Base-by-base conservation (phyloP, 176 grass and related monocot species). In the Raddia guianensis region DNA sequence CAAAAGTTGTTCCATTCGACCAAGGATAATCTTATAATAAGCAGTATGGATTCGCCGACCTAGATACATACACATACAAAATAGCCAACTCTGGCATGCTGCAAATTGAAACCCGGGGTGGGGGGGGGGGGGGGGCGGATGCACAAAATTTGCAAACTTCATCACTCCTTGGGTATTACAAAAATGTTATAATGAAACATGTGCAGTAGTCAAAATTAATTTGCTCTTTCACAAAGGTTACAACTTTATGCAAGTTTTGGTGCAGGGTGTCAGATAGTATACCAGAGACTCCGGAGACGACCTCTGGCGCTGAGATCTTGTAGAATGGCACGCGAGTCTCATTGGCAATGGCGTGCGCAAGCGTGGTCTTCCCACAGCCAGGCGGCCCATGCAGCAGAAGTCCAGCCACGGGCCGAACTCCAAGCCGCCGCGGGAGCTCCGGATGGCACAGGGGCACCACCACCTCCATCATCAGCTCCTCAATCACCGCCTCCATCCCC, bases 211-310 rank as follows among this genome's bases (percentile, higher is more conserved):
- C 14, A 46, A 46, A 46, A 70, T 2, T 37, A 12, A 11, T 52
- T 67, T 83, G 14, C 2, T 2, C 45, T 68, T 43, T 46, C 1
- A 12, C 32, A 45, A 33, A 9, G 18, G 0, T 43, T 72, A 12
- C 44, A 62, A 16, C 15, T 1, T 9, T 60, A 0, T 8, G 45
- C 5, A 52, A 53, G 46, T 21, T 32, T 33, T 47, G 13, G 51
- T 32, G 69, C 15, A 27, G 32, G 43, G 63, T 9, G n/a, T 49
- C 12, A 49, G 49, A 72, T 1, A 44, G 3, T 51, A 56, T 85
- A 98, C 92, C 96, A 33, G 96, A 95, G 8, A 95, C 96, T 1
- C 96, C 92, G 8, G 96, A 98, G 0, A 98, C 90, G 0, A 98
- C 79, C 72, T 98, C 96, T 0, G 96, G 86, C 0, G 96, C 92